These are phyloP conservation scores for Oryza glaberrima DNA, from an alignment of 176 grass and related monocot species.

Conservation along the genomic window DNA sequence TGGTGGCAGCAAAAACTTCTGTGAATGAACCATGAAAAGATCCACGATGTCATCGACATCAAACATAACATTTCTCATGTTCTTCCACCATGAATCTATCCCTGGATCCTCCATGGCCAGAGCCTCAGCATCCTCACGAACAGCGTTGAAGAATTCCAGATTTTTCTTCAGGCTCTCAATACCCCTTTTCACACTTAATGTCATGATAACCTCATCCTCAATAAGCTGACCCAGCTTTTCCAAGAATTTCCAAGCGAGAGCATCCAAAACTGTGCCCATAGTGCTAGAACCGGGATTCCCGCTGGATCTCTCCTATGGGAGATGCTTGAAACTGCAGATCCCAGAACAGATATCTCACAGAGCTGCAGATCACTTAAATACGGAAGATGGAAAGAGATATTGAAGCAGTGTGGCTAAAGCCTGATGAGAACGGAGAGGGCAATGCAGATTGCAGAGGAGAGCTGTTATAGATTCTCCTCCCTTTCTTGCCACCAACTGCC, in stretches of 20 bases:
- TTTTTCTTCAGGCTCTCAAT: constrained; percentile 19
- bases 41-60: constrained; percentile 44
- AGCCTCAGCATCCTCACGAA: constrained; percentile 43
- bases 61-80: constrained; percentile 32
- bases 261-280: constrained; percentile 29
- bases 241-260: not conserved
- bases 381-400: too few relatives aligned
- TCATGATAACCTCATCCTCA: constrained; percentile 8
- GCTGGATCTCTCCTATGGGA: too few relatives aligned
- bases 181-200: not conserved
- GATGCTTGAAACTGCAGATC: too few relatives aligned
- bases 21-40: constrained; percentile 23
- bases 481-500: not conserved
- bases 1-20: not conserved
- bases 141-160: not conserved
- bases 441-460: too few relatives aligned
- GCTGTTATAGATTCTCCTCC: too few relatives aligned
- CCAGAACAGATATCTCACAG: too few relatives aligned
- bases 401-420: too few relatives aligned
- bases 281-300: too few relatives aligned
- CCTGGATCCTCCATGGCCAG: not conserved
- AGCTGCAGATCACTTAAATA: too few relatives aligned
- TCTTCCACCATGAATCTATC: constrained; percentile 22
- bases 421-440: too few relatives aligned
- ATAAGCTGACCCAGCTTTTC: constrained; percentile 8